These are phyloP conservation scores for Fusarium sp. DNA, from an alignment of 2,329 filamentous ascomycete genomes.

Conservation along the genomic window DNA sequence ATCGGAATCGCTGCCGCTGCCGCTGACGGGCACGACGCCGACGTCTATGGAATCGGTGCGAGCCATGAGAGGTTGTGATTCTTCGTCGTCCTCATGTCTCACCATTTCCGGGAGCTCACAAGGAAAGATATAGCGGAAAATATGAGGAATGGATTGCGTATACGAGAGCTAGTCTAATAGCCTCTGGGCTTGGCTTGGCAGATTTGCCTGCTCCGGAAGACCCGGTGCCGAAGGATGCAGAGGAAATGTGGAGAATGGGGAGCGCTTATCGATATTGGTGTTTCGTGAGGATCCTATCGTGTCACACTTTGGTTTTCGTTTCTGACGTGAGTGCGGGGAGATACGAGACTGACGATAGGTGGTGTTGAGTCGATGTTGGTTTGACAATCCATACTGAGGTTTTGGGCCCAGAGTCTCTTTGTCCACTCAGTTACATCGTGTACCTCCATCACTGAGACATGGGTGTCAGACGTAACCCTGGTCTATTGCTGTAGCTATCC, in stretches of 20 bases:
- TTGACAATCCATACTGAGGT: not conserved
- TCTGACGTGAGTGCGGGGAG: not conserved
- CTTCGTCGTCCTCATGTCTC: constrained; percentile 45
- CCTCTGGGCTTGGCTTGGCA: constrained; percentile 9
- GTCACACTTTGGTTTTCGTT: constrained; percentile 4
- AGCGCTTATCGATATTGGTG: constrained; percentile 16
- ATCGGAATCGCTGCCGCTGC: constrained; percentile 22
- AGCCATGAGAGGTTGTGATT: constrained; percentile 53
- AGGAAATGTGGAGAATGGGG: constrained; percentile 21
- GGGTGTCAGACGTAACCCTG: not conserved
- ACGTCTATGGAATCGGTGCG: constrained; percentile 44
- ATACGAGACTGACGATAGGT: not conserved
- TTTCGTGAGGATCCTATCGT: constrained; percentile 12
- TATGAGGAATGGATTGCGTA: constrained; percentile 11
- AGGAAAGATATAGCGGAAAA: not conserved
- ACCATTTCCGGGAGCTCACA: constrained; percentile 42
- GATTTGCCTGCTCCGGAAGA: constrained; percentile 26
- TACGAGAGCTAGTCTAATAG: not conserved
- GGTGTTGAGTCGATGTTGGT: not conserved
- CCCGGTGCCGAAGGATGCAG: constrained; percentile 18
- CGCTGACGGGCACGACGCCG: constrained; percentile 37
- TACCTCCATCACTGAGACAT: not conserved
- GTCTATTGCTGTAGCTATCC: not conserved
- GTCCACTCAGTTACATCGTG: constrained; percentile 12
- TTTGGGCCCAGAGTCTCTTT: not conserved